Base-by-base conservation (phyloP, 176 grass and related monocot genomes). In the Bromus sterilis region DNA sequence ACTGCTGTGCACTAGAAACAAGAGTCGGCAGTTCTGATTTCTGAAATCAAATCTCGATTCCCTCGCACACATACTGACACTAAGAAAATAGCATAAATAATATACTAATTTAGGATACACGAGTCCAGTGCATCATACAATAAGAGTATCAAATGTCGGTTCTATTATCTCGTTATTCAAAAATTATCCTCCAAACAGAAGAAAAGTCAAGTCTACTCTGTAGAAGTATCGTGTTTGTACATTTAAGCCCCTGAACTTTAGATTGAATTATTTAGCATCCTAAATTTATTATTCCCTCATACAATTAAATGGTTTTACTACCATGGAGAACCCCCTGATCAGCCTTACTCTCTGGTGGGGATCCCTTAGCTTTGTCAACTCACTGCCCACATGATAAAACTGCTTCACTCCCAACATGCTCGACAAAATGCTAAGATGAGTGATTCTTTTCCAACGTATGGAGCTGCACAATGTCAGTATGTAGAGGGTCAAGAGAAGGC, bases 1-100 rank as follows among this genome's bases (percentile, higher is more conserved):
- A 84, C 29, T 13, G n/a, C n/a, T 65, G 42, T 83, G 80, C 42
- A 43, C 44, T 57, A 66, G 40, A 62, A 68, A 44, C 31, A 56
- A 80, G 11, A 16, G 2, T 28, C 21, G 18, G 55, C 9, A 46
- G 12, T 71, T 78, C 62, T 18, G 5, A 55, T 9, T 71, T 78
- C 51, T 18, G 34, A 55, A 82, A 78, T 72, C 26, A 78, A 34
- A 72, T 62, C 55, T n/a, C 2, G 13, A 33, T 63, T 53, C 64
- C 25, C 56, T 56, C 26, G 62, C 23, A 53, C 25, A 78, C 43
- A 37, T 34, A 78, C 20, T 72, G 12, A 25, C 44, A 66, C 33
- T 81, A 28, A 37, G 9, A 20, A 3, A 40, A 26, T 87, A 15
- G 3, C 34, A 32, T 44, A 56, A 56, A 53, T 53, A 66, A 35